Evolutionary conservation across 805 yeast genomes (phyloP), one percentile per base, ranked within the genome.

Genomic region (Kodamaea leandrae): DNA sequence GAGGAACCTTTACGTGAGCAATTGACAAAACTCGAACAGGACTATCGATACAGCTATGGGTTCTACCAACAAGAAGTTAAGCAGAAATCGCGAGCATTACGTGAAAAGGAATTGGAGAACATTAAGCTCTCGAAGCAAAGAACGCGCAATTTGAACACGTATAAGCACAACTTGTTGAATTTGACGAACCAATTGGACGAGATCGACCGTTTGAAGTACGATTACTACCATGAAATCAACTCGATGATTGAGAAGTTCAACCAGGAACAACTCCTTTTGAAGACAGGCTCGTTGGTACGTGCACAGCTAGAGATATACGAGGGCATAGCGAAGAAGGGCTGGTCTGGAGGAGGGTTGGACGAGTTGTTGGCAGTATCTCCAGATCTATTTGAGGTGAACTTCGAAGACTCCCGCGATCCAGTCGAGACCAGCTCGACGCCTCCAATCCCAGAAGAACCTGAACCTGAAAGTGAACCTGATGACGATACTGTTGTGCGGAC

Each of bases 261-360:
- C n/a, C 79, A 83, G 28, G 65, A 68, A 18, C 63, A 69, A 18
- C 65, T 86, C 4, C 67, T 84, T 34, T 59, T 63, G 14, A 69
- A 72, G 39, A 72, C 86, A 1, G 83, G 87, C 1, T 72, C 83
- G 1, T 68, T 84, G 4, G 81, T 86, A 2, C 66, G 87, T 37
- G 90, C 93, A 2, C 91, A 88, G 56, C 78, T 88, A 13, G 93
- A 86, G 52, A 78, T 87, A 14, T 80, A 78, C 51, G 95, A 86
- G 53, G 82, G 84, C 19, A 78, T 88, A 16, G 95, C 95, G 0
- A 71, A 79, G 42, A 88, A 88, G 55, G 93, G 95, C 4, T 82
- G 89, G 86, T 74, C 83, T 3, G 96, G 95, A 10, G 93, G 91
- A 19, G 96, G 96, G 0, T 63, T 88, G 24, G 96, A 87, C 54